These are phyloP conservation scores for Phialophora tarda DNA, from an alignment of 2,329 filamentous ascomycete species.

Conservation along the genomic window DNA sequence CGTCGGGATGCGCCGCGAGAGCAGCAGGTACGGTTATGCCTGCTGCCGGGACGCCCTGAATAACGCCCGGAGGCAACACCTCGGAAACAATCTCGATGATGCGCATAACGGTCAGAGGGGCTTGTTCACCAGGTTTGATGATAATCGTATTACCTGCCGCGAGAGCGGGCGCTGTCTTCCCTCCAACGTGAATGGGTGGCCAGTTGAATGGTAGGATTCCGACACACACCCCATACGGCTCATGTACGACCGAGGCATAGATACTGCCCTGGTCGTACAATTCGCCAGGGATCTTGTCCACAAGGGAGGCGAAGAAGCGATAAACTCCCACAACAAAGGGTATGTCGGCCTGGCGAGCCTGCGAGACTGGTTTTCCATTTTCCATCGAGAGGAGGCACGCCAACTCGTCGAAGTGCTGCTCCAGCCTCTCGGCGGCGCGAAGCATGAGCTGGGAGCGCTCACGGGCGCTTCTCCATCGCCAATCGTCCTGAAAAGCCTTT, in stretches of 20 bases:
- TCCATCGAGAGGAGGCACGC: slow-evolving; percentile 39
- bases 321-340: slow-evolving; percentile 35
- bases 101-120: slow-evolving; percentile 43
- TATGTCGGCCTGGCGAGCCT: slow-evolving; percentile 35
- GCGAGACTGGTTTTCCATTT: slow-evolving; percentile 40
- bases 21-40: slow-evolving; percentile 65
- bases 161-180: slow-evolving; percentile 44
- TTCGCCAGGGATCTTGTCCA: slow-evolving; percentile 31
- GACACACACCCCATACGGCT: slow-evolving; percentile 41
- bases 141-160: slow-evolving; percentile 48
- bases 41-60: slow-evolving; percentile 54
- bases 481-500: slow-evolving; percentile 26
- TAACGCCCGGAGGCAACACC: slow-evolving; percentile 43
- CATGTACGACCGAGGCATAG: slow-evolving; percentile 21
- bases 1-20: slow-evolving; percentile 58
- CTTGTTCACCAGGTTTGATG: slow-evolving; percentile 45
- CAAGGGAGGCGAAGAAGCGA: slow-evolving; percentile 39
- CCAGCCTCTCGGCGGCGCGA: slow-evolving; percentile 23
- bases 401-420: slow-evolving; percentile 35
- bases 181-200: slow-evolving; percentile 53
- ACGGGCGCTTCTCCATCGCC: slow-evolving; percentile 21
- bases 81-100: slow-evolving; percentile 43
- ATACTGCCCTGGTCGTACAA: slow-evolving; percentile 27
- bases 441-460: slow-evolving; percentile 18
- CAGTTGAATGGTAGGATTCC: slow-evolving; percentile 65